Percentiles rank a stretch among this genome's conserved stretches.
Evolutionary conservation across 345 rosid genomes (phyloP).

Genomic region (Stellera chamaejasme): DNA sequence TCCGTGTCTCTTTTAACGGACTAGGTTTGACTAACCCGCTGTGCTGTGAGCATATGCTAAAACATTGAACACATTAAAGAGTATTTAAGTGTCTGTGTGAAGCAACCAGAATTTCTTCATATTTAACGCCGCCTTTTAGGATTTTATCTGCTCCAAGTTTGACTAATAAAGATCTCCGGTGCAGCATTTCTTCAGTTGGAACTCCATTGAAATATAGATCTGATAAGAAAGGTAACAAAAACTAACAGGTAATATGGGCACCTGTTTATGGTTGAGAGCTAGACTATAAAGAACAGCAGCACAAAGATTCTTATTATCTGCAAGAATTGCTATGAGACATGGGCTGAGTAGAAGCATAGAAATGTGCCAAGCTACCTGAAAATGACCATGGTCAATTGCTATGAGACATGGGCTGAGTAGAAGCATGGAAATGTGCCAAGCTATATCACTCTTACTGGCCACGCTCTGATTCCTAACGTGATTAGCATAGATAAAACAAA

Average conservation of each 20-base stretch:
- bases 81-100: no score
- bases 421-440: slow-evolving; percentile 68
- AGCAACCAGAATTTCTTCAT: no score
- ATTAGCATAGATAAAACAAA: slow-evolving; percentile 52
- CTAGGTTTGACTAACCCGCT: no score
- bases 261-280: slow-evolving; percentile 97
- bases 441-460: slow-evolving; percentile 30
- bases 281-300: slow-evolving; percentile 63
- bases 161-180: no score
- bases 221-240: slow-evolving; percentile 1
- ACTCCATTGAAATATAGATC: no score
- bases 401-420: slow-evolving; percentile 77
- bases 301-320: slow-evolving; percentile 47
- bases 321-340: slow-evolving; percentile 67
- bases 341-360: not conserved
- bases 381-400: slow-evolving; percentile 92
- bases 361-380: slow-evolving; percentile 51
- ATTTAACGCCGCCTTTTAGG: no score
- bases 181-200: no score
- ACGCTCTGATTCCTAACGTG: slow-evolving; percentile 15
- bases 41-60: no score
- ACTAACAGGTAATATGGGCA: slow-evolving; percentile 10
- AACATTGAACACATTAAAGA: no score
- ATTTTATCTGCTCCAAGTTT: no score
- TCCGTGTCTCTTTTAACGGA: no score